Evolutionary conservation across 805 yeast species (phyloP).

Genomic region (Millerozyma acaciae): DNA sequence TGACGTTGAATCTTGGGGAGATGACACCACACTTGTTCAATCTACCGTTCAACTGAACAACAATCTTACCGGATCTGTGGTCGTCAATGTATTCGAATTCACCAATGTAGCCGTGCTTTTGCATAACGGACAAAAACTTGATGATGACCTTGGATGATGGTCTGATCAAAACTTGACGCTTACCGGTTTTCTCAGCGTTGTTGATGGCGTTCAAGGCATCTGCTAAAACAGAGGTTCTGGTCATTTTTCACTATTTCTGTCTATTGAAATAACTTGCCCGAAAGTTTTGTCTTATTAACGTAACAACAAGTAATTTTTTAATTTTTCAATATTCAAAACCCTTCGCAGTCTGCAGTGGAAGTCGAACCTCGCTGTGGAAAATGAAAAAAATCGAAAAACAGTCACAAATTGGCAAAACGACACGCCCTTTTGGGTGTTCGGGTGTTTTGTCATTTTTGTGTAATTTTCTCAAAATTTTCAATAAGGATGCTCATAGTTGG

Average conservation of each 20-base stretch:
- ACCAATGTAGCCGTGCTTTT: constrained; percentile 98
- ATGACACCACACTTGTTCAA: constrained; percentile 98
- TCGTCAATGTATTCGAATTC: constrained; percentile 98
- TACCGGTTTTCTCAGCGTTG: constrained; percentile 99
- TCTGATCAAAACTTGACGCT: constrained; percentile 97
- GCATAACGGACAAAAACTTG: constrained; percentile 95
- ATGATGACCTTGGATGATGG: constrained; percentile 98
- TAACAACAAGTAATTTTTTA: no score
- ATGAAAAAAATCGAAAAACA: no score
- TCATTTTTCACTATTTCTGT: constrained; percentile 50
- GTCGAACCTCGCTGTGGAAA: no score
- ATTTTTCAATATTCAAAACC: no score
- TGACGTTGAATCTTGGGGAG: constrained; percentile 97
- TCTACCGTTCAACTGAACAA: constrained; percentile 95
- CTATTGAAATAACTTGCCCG: neutral
- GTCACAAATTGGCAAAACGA: no score
- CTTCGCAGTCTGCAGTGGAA: no score
- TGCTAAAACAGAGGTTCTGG: constrained; percentile 97
- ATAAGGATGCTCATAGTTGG: no score
- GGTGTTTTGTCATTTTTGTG: no score
- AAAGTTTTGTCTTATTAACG: no score
- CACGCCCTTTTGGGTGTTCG: no score
- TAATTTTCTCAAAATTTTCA: no score
- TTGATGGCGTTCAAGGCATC: constrained; percentile 97
- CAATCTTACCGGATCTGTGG: constrained; percentile 98